Base-by-base conservation (phyloP, 1,284 basidiomycete species). In the Microbotryum intermedium region DNA sequence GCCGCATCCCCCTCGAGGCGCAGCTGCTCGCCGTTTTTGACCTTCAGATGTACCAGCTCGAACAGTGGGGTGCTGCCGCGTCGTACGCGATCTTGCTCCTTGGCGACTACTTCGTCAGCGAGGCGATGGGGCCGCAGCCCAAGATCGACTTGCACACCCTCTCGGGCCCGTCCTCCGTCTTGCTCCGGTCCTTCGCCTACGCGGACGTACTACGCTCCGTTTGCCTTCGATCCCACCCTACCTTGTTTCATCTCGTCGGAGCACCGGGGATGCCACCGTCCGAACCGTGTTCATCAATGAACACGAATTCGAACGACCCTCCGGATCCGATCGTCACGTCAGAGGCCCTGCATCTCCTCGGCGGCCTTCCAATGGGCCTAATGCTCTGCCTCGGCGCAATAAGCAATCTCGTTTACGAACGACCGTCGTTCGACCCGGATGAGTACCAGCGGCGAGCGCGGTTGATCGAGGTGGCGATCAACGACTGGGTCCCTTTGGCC, bases 371-470 rank as follows among this genome's bases (percentile, higher is more conserved):
- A 3, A 58, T 64, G 45, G 62, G 60, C 6, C 28, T 66, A 1
- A 50, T 66, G 18, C 62, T 66, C 43, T 66, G 65, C 45, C 39
- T 66, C 29, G 61, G 62, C 13, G 61, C 65, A 28, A 56, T 55
- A 1, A 50, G 57, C 6, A 66, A 64, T 45, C 58, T 66, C 6
- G 47, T 47, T n/a, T 46, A 50, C 21, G 62, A 66, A 28, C 50
- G 55, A 58, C 59, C 53, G 10, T 56, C 61, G 1, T 26, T 66
- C 11, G 59, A 54, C 7, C 50, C 57, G n/a, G 53, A 55, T 29
- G 55, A 58, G 2, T 57, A 64, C 34, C 25, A 45, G 21, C 55
- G 54, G 21, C 61, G 60, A 25, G 52, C 57, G 13, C 43, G 39
- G 0, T 52, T 50, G n/a, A 64, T 66, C 50, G 65, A 66, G 53